Base-by-base conservation (phyloP, 306 rosid genomes). In the Lathyrus sativus region DNA sequence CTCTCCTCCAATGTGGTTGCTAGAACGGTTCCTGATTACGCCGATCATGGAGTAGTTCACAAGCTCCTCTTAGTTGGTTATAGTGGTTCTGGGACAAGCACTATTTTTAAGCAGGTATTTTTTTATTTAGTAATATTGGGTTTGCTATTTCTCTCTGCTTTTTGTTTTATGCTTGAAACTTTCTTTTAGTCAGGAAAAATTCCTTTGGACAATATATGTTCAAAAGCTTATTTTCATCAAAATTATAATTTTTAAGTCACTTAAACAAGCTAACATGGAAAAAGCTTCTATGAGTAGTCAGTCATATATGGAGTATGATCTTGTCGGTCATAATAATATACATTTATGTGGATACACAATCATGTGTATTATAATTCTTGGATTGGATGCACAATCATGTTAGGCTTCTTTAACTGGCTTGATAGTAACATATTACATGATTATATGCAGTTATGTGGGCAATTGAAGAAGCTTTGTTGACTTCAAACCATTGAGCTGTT, bases 81-180 rank as follows among this genome's bases (percentile, higher is more conserved):
- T 56, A 76, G 77, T 78, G 97, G 97, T 55, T 90, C 99, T 26
- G 99, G 99, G 56, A 91, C 99, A 35, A 95, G 99, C 78, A 95
- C 99, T 73, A 88, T 95, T 81, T 95, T 95, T 74, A 95, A 95
- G 85, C 99, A 95, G 99, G 99, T 90, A 70, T 74, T 24, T 60
- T 60, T 79, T 76, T 58, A 29, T 66, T 56, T 42, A 19, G 8
- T 11, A 10, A 24, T 41, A 12, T 14, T 46, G 18, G 48, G 44
- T 33, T 71, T 28, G 71, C 60, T 37, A 67, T 3, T 67, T 67
- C 22, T 59, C 45, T 62, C 44, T 38, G 62, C 6, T 17, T 68
- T 35, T 46, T 46, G 37, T 26, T 48, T 66, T 18, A 43, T 74
- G 68, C 48, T 33, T 29, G 4, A 37, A 54, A 26, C 65, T 65